Base-by-base conservation (phyloP, 495 filamentous ascomycete species). In the Neurospora sp. region DNA sequence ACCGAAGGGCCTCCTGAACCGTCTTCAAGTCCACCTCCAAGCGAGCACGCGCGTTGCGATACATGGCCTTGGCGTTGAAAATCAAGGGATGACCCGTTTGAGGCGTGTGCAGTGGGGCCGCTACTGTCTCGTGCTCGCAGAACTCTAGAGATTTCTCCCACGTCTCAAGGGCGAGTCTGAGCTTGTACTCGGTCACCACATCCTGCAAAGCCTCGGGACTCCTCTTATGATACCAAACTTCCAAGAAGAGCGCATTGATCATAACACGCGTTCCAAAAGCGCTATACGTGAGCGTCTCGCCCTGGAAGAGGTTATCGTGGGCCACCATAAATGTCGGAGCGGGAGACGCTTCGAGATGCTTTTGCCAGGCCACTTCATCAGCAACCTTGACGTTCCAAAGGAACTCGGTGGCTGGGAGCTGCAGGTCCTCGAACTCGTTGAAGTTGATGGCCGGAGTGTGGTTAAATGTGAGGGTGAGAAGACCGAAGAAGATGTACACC, bases 401-500 rank as follows among this genome's bases (percentile, higher is more conserved):
- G 4, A 93, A 92, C 83, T 99, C 96, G 3, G 94, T 94, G 3
- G 95, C 97, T 0, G 96, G 96, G 42, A 99, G 86, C 81, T 96
- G 90, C 31, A 98, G 85, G 75, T 92, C 91, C 79, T 98, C 96
- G 77, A 99, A 96, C 82, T 98, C 96, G 82, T 97, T 96, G 85
- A 97, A 97, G 81, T 92, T 94, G 85, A 98, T 97, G 34, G 94
- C 84, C 17, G 96, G 96, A 3, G 95, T 97, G 82, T 98, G 96
- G 82, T 99, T 98, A 87, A 95, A 99, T 2, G 95, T 97, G 77
- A 99, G 82, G 9, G 96, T 99, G 74, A 99, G 84, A 79, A 98
- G 88, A 73, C 96, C 96, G 78, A 98, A 98, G 89, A 98, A 99
- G 83, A 99, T 94, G 83, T 98, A 98, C 72, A 98, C 95, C n/a